Evolutionary conservation across 352 stramenopile genomes (phyloP), one percentile per base, ranked within the genome.

Genomic region (Salisapilia sapeloensis): DNA sequence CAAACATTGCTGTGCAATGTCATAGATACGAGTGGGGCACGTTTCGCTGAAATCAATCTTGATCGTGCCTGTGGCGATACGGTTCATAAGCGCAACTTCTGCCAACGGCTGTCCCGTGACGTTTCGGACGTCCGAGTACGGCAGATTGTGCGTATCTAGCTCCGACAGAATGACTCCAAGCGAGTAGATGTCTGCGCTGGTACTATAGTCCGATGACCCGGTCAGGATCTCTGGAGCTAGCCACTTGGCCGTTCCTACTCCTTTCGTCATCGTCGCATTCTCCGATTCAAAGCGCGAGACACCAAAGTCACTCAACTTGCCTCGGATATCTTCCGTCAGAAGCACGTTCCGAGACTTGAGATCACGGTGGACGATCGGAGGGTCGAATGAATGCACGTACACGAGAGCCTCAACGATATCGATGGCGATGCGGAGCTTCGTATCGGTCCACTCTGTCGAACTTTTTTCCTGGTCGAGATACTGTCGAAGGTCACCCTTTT

Each of bases 281-380:
- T 47, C 35, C 2, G 50, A 62, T 11, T 54, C 45, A 27, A 55
- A 62, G 2, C 60, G 43, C 13, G 65, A 60, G 10, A 50, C 44
- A 1, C 62, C 66, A 47, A 82, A 82, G 44, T 79, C 66, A 0
- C 57, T 62, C 24, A 82, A 35, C 28, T 82, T 78, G n/a, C 60
- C 60, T 9, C 50, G 32, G 38, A 69, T 45, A 0, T 60, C 42
- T 2, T 67, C 25, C 1, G 40, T 44, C 7, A 77, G 27, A 15
- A 81, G 33, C 14, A 82, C 47, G 14, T 76, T 76, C 0, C 62
- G 50, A 0, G 62, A 74, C 23, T 77, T 81, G 12, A 81, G 40
- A 32, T 81, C 61, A 7, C 64, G 61, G 24, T 81, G 65, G 4
- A 81, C 47, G 0, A 81, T 24, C 8, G 58, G 46, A 1, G 62